A percentile compares a stretch with the other conserved stretches of the same genome.
Evolutionary conservation across 2,329 filamentous ascomycete species (phyloP).

Genomic region (Colletotrichum lupini): DNA sequence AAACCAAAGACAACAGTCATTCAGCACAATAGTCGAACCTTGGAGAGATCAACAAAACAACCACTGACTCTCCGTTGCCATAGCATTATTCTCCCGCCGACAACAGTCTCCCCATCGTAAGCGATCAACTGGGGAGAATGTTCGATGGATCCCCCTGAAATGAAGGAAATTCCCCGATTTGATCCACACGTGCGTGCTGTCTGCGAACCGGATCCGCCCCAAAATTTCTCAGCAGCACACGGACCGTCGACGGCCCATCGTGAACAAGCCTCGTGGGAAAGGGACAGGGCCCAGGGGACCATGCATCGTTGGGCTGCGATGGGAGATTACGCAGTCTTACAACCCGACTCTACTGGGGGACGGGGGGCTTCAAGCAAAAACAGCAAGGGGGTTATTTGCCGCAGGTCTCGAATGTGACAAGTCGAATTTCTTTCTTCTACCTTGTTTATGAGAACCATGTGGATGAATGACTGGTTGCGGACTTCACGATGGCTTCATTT

Average conservation of each 20-base stretch:
- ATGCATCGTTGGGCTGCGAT: conserved; percentile 27
- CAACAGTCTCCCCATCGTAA: not conserved
- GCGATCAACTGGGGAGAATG: conserved; percentile 13
- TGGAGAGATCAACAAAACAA: not conserved
- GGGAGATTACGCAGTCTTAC: conserved; percentile 12
- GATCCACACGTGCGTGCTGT: conserved; percentile 6
- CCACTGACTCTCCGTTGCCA: not conserved
- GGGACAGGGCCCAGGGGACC: conserved; percentile 5
- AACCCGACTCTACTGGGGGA: conserved; percentile 3
- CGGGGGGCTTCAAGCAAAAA: no score
- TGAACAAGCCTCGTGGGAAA: conserved; percentile 12
- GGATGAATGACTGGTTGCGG: not conserved
- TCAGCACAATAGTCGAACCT: no score
- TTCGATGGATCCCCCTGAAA: conserved; percentile 21
- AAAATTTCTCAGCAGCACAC: not conserved
- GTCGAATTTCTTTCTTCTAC: not conserved
- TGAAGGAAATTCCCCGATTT: conserved; percentile 26
- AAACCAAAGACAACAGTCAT: no score
- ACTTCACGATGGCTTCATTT: conserved; percentile 25
- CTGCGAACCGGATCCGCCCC: not conserved
- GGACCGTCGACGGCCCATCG: not conserved
- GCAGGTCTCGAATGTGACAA: not conserved
- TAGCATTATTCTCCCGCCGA: not conserved
- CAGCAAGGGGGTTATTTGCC: not conserved
- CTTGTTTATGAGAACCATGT: not conserved